Percentiles rank a stretch among this genome's conserved stretches.
Evolutionary conservation across 192 early-diverging fungal species (phyloP).

Genomic region (Coemansia reversa): DNA sequence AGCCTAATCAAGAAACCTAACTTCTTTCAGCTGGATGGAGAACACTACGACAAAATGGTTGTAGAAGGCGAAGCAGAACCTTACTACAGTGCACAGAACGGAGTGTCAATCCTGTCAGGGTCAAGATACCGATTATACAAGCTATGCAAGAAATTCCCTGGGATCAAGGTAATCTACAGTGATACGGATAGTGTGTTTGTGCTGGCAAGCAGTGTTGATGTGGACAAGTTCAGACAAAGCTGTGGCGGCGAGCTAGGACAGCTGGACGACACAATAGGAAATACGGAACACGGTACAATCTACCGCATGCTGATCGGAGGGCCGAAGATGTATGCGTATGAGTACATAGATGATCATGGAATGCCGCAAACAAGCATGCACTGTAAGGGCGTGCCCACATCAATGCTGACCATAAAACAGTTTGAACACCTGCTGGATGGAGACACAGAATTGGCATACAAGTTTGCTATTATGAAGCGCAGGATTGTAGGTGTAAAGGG

Average conservation of each 20-base stretch:
- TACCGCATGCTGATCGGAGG: neutral
- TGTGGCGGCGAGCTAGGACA: neutral
- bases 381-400: neutral
- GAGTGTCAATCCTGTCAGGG: neutral
- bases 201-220: neutral
- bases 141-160: too few relatives aligned
- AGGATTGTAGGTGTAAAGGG: neutral
- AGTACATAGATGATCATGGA: neutral
- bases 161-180: too few relatives aligned
- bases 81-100: neutral
- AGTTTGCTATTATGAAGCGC: neutral
- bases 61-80: conserved; percentile 1
- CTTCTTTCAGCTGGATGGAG: neutral
- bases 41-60: neutral
- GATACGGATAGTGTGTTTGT: neutral
- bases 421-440: neutral
- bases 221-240: neutral
- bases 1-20: conserved; percentile 1
- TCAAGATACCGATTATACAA: neutral
- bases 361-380: neutral
- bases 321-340: conserved; percentile 2
- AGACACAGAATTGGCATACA: neutral
- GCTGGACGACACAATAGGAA: conserved; percentile 1
- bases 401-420: neutral
- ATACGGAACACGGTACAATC: neutral